phyloP scores from a whole-genome alignment of 805 yeast genomes.

The Kuraishia floccosa region DNA sequence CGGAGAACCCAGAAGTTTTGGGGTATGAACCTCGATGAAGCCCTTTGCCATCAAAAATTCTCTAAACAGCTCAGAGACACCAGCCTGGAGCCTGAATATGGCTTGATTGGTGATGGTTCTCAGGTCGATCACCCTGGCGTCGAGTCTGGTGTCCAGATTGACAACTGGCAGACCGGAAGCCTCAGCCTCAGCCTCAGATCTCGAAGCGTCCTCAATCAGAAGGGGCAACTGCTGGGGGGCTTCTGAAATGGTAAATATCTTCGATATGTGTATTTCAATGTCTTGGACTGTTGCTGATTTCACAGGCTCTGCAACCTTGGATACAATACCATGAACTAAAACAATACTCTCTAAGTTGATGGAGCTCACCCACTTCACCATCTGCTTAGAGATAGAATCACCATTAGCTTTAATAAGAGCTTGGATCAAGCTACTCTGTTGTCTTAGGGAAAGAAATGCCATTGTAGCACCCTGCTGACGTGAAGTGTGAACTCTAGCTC shows the following conservation, averaged over 20 bases:
- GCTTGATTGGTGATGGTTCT: constrained; percentile 98
- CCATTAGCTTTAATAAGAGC: constrained; percentile 71
- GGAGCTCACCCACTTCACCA: constrained; percentile 92
- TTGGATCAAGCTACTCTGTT: constrained; percentile 75
- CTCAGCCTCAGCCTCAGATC: constrained; percentile 92
- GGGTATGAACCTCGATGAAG: constrained; percentile 92
- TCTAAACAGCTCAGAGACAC: constrained; percentile 79
- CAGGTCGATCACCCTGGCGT: constrained; percentile 89
- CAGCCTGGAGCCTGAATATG: constrained; percentile 87
- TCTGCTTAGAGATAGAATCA: constrained; percentile 71
- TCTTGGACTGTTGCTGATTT: constrained; percentile 89
- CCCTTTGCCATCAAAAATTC: constrained; percentile 62
- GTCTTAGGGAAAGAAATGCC: constrained; percentile 86
- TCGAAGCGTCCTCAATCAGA: constrained; percentile 90
- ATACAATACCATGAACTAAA: constrained; percentile 75
- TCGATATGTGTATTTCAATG: constrained; percentile 69
- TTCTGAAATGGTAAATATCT: constrained; percentile 69
- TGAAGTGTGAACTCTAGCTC: constrained; percentile 90
- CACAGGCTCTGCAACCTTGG: constrained; percentile 75
- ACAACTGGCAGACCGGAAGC: constrained; percentile 87
- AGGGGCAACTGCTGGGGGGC: constrained; percentile 92
- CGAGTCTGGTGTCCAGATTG: constrained; percentile 92
- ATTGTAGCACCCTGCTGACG: constrained; percentile 96
- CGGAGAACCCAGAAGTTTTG: constrained; percentile 90
- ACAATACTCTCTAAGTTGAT: constrained; percentile 87